phyloP scores from a whole-genome alignment of 2,329 filamentous ascomycete species.

The Cladophialophora exuberans region DNA sequence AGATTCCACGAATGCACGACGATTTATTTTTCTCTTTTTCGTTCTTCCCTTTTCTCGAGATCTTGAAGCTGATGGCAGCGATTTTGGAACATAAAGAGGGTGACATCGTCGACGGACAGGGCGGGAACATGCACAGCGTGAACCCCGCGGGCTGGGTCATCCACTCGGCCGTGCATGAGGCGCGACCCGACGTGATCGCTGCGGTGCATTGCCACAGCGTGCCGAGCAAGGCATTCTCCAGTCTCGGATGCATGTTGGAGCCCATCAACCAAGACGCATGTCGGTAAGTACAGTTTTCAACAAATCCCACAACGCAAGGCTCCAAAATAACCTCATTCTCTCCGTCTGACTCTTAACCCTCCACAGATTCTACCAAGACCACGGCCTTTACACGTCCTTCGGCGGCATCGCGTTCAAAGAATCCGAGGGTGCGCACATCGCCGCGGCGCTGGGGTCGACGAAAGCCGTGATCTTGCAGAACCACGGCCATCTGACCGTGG shows the following conservation, averaged over 20 bases:
- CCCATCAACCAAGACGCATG: conserved; percentile 58
- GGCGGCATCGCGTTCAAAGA: conserved; percentile 43
- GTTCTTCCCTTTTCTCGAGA: too few relatives aligned
- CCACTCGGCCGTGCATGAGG: conserved; percentile 63
- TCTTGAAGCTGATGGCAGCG: neutral
- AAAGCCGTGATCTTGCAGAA: conserved; percentile 59
- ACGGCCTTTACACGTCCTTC: conserved; percentile 45
- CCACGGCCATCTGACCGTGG: conserved; percentile 59
- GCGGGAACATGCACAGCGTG: conserved; percentile 45
- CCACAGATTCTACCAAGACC: conserved; percentile 39
- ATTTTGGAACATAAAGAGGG: conserved; percentile 40
- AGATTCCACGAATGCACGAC: too few relatives aligned
- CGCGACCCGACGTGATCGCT: conserved; percentile 61
- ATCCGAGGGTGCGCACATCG: conserved; percentile 44
- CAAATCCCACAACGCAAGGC: neutral
- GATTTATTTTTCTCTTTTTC: too few relatives aligned
- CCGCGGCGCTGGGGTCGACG: conserved; percentile 50
- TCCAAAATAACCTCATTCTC: neutral
- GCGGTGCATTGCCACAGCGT: conserved; percentile 63
- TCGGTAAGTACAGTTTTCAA: conserved; percentile 12
- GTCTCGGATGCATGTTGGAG: conserved; percentile 62
- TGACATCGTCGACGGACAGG: conserved; percentile 39
- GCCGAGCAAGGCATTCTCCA: conserved; percentile 64
- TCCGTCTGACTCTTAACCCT: too few relatives aligned
- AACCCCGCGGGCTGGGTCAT: conserved; percentile 61